Percentiles rank a stretch among this genome's conserved stretches.
These are phyloP conservation scores for Trichosporon coremiiforme DNA, from an alignment of 1,284 basidiomycete genomes.

Conservation along the genomic window DNA sequence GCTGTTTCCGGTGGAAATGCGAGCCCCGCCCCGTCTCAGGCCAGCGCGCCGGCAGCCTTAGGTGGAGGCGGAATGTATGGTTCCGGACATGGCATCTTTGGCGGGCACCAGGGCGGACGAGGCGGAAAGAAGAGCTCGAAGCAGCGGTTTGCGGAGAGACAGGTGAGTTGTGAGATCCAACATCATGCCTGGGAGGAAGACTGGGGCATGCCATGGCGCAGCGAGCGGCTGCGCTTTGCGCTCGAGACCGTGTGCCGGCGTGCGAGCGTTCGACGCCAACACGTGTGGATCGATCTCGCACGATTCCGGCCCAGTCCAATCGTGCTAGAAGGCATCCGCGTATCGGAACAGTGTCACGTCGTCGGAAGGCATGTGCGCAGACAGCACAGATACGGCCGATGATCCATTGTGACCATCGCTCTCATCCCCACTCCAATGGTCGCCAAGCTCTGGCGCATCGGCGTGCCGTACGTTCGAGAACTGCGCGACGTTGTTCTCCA, in stretches of 20 bases:
- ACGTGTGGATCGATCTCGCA: constrained; percentile 7
- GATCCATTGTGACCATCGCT: not conserved
- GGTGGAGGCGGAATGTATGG: constrained; percentile 22
- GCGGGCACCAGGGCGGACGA: constrained; percentile 4
- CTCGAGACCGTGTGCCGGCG: not conserved
- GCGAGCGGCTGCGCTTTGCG: not conserved
- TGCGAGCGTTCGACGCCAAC: not conserved
- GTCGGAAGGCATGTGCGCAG: not conserved
- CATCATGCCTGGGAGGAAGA: not conserved
- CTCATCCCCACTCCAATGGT: not conserved
- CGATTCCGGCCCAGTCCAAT: not conserved
- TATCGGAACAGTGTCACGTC: not conserved
- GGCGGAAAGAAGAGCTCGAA: constrained; percentile 65
- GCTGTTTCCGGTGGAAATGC: not conserved
- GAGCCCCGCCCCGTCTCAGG: constrained; percentile 7
- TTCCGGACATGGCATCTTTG: not conserved
- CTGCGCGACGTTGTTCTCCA: not conserved
- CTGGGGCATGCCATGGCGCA: constrained; percentile 3
- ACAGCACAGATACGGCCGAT: not conserved
- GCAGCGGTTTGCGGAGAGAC: constrained; percentile 72
- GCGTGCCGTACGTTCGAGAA: not conserved
- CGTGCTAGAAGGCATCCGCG: constrained; percentile 1
- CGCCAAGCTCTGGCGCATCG: constrained; percentile 12
- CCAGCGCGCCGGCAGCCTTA: constrained; percentile 2
- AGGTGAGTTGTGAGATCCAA: constrained; percentile 61